Percentiles rank a stretch among this genome's conserved stretches.
These are phyloP conservation scores for Beauveria australis DNA, from an alignment of 2,329 filamentous ascomycete genomes.

Conservation along the genomic window DNA sequence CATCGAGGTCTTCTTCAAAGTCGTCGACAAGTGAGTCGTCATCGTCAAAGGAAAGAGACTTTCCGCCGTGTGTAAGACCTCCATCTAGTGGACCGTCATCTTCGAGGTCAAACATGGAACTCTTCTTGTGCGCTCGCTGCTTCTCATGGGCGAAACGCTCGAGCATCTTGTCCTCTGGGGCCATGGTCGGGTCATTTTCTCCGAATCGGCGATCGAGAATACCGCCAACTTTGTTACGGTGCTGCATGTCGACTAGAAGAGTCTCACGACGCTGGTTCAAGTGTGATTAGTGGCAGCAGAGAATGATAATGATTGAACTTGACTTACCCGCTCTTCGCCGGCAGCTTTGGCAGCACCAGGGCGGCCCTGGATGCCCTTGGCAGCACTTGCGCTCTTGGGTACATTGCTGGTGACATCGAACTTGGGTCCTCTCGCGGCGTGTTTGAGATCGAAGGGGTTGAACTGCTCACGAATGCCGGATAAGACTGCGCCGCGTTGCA, in stretches of 20 bases:
- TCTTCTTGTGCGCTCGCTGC: constrained; percentile 67
- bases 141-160: constrained; percentile 88
- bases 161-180: constrained; percentile 83
- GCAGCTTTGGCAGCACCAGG: constrained; percentile 79
- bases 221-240: constrained; percentile 82
- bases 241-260: constrained; percentile 81
- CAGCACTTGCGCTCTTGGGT: constrained; percentile 40
- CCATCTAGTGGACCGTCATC: constrained; percentile 54
- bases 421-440: constrained; percentile 67
- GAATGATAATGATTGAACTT: background rate
- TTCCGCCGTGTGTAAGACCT: constrained; percentile 75
- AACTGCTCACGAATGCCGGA: constrained; percentile 88
- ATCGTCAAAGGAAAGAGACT: constrained; percentile 60
- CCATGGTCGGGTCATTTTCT: constrained; percentile 91
- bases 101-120: constrained; percentile 82
- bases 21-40: constrained; percentile 54
- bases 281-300: constrained; percentile 11
- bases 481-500: constrained; percentile 69
- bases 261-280: constrained; percentile 61
- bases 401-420: constrained; percentile 72
- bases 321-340: constrained; percentile 71
- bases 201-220: constrained; percentile 91
- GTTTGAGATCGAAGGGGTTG: constrained; percentile 95
- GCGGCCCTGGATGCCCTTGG: constrained; percentile 57
- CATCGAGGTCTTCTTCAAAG: constrained; percentile 65